Percentiles rank a stretch among this genome's conserved stretches.
Evolutionary conservation across 2,329 filamentous ascomycete species (phyloP).

Genomic region (Talaromyces sp.): DNA sequence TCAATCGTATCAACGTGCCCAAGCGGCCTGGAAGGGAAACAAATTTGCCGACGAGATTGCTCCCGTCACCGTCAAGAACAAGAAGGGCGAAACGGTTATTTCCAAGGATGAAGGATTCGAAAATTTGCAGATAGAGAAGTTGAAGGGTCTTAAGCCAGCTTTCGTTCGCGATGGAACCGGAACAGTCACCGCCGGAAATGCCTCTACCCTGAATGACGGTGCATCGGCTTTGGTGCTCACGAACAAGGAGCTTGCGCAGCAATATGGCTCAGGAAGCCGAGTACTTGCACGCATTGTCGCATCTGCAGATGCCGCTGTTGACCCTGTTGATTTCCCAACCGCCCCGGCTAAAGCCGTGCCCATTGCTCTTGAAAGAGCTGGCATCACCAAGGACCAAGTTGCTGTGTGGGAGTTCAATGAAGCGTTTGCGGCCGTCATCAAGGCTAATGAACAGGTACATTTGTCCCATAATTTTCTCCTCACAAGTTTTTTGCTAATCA

Average conservation of each 20-base stretch:
- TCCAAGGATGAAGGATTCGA: slow-evolving; percentile 84
- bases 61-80: slow-evolving; percentile 76
- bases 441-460: slow-evolving; percentile 79
- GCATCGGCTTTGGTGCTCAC: slow-evolving; percentile 83
- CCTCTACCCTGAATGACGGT: slow-evolving; percentile 90
- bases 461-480: slow-evolving; percentile 5
- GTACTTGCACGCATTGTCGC: slow-evolving; percentile 83
- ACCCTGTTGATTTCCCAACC: slow-evolving; percentile 89
- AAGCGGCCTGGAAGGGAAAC: slow-evolving; percentile 78
- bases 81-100: slow-evolving; percentile 76
- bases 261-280: slow-evolving; percentile 71
- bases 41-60: slow-evolving; percentile 86
- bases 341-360: slow-evolving; percentile 90
- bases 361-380: slow-evolving; percentile 79
- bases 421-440: slow-evolving; percentile 91
- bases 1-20: slow-evolving; percentile 79
- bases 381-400: slow-evolving; percentile 86
- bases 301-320: slow-evolving; percentile 83
- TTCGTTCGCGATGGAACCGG: slow-evolving; percentile 82
- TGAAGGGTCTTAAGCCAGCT: slow-evolving; percentile 80
- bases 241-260: slow-evolving; percentile 70
- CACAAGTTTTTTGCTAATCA: neutral
- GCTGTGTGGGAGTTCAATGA: slow-evolving; percentile 98
- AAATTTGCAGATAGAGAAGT: slow-evolving; percentile 79
- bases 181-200: slow-evolving; percentile 90